These are phyloP conservation scores for Escallonia rubra DNA, from an alignment of 129 eudicot genomes.

Conservation along the genomic window DNA sequence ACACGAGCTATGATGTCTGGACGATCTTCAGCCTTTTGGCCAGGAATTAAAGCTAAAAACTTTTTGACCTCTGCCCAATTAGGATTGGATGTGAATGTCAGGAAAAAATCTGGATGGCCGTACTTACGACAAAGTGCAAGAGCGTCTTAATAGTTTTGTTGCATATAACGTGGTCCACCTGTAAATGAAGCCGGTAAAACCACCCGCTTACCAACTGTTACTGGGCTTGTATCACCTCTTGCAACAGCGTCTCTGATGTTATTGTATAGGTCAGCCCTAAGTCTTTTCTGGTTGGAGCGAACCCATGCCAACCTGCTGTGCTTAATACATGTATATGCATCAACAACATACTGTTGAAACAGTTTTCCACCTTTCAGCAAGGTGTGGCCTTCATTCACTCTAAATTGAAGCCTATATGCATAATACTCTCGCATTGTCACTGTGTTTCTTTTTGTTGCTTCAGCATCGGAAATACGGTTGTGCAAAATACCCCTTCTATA, in stretches of 20 bases:
- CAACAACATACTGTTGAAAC: too few relatives aligned
- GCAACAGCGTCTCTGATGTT: background rate
- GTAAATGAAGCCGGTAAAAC: too few relatives aligned
- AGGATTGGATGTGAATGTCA: too few relatives aligned
- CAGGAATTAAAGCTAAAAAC: background rate
- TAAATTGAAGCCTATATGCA: slow-evolving; percentile 7
- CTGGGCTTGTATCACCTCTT: background rate
- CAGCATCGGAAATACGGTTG: background rate
- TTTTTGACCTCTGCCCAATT: background rate
- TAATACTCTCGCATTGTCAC: slow-evolving; percentile 12
- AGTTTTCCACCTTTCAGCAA: background rate
- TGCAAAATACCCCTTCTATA: slow-evolving; percentile 4
- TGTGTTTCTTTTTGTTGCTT: background rate
- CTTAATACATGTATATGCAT: background rate
- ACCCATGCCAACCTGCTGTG: background rate
- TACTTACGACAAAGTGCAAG: too few relatives aligned
- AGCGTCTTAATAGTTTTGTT: too few relatives aligned
- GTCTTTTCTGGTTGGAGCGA: background rate
- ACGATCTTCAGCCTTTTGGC: background rate
- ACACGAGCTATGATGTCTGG: too few relatives aligned
- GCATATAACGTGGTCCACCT: too few relatives aligned
- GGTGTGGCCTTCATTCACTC: background rate
- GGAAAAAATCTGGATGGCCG: too few relatives aligned
- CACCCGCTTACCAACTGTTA: background rate
- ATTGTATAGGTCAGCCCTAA: too few relatives aligned